Base-by-base conservation (phyloP, 2,329 filamentous ascomycete species). In the Stachybotrys elegans region DNA sequence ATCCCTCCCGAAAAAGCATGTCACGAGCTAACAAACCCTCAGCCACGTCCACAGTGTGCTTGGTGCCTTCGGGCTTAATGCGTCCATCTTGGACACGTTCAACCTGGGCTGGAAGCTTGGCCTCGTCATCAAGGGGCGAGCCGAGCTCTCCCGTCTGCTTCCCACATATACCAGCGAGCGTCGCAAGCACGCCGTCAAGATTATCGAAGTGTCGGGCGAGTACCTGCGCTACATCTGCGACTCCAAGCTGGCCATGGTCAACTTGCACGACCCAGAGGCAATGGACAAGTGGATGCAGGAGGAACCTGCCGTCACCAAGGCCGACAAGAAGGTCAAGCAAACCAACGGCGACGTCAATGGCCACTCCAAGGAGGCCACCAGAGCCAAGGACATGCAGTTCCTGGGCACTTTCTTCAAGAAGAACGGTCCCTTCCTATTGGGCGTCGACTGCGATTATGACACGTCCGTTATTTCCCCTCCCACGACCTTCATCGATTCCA, bases 31-130 rank as follows among this genome's bases (percentile, higher is more conserved):
- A 17, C 45, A 29, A 37, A 19, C n/a, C 14, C 9, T 9, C 17
- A 61, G 59, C 2, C 59, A 62, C 40, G 56, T 65, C 9, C 62
- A 66, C 44, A 59, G 55, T 11, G 58, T 63, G 13, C 54, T 66
- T 47, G 62, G 62, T 1, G 63, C 62, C 2, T 65, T 65, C 40
- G 63, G 63, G 8, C 56, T 65, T 2, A 66, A 66, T 43, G 51
- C 60, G 2, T 63, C 62, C 16, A 62, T 67, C 40, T 43, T 57
- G 8, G 63, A 67, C 41, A 57, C 59, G 6, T 51, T 56, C 5
- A 66, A 66, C 32, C 55, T 66, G 2, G 51, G 50, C 5, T 66
- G 63, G 63, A 66, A 66, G 44, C 43, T 66, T 13, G 61, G 59
- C 13, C 47, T 64, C 21, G 50, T 43, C 12, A 46, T 51, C 9